Percentiles rank a stretch among this genome's conserved stretches.
phyloP scores from a whole-genome alignment of 139 green algal genomes.

The Helicosporidium sp. region DNA sequence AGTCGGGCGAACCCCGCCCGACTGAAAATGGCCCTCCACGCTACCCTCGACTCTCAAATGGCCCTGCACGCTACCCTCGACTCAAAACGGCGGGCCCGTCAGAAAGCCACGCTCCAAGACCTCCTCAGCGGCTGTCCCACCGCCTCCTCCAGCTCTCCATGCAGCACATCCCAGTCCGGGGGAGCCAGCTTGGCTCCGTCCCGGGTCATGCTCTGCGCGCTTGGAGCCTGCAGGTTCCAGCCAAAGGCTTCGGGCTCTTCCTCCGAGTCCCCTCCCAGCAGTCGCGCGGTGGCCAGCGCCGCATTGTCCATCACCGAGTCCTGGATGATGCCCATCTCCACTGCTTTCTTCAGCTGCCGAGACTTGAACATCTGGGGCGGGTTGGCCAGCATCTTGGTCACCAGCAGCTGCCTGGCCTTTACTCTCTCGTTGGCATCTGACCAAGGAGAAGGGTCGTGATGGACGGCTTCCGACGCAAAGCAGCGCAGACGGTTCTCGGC shows the following conservation, averaged over 20 bases:
- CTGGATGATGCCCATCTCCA: not conserved
- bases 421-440: constrained; percentile 5
- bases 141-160: not conserved
- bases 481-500: not conserved
- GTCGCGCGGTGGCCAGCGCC: not conserved
- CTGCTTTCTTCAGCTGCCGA: not conserved
- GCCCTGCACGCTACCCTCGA: not conserved
- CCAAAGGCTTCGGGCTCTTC: not conserved
- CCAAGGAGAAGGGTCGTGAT: not conserved
- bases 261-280: not conserved
- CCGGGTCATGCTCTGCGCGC: not conserved
- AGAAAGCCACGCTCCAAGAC: not conserved
- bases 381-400: constrained; percentile 6
- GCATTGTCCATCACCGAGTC: not conserved
- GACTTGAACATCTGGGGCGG: constrained; percentile 7
- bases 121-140: not conserved
- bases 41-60: not conserved
- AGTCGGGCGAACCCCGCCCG: too few species aligned
- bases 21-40: too few species aligned
- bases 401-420: not conserved
- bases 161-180: not conserved
- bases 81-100: too few species aligned
- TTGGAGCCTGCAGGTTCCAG: not conserved
- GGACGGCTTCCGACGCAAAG: not conserved
- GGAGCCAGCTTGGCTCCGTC: not conserved